Conservation (phyloP, 169 alveolate genomes). For the Sarcocystis neurona region DNA sequence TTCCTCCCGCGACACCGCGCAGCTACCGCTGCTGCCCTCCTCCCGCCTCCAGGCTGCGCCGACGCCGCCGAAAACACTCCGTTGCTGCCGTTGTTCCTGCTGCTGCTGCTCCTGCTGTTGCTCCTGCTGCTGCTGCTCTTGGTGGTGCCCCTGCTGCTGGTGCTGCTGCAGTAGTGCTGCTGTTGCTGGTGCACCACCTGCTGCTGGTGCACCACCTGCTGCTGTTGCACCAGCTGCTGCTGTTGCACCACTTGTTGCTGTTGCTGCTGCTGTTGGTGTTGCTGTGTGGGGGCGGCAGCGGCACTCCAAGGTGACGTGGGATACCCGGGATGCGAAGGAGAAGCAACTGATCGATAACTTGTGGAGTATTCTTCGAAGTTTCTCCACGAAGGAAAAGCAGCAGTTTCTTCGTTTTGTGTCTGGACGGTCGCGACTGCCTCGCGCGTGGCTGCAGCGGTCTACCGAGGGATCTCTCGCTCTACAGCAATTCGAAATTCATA, state of each 20-base stretch:
- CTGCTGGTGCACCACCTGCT: not conserved
- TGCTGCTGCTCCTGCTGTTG: not conserved
- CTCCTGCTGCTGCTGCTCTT: not conserved
- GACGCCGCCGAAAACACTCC: not conserved
- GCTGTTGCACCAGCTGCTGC: too few species aligned
- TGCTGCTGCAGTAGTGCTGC: not conserved
- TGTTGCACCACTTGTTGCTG: too few species aligned
- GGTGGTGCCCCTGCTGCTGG: not conserved
- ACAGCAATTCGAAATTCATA: constrained; percentile 81
- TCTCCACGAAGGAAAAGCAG: constrained; percentile 65
- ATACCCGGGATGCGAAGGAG: constrained; percentile 28
- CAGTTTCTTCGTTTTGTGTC: constrained; percentile 87
- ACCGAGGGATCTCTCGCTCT: constrained; percentile 32
- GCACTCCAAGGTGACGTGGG: constrained; percentile 51
- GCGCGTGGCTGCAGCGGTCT: constrained; percentile 52
- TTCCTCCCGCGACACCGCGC: too few species aligned
- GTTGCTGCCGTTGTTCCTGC: not conserved
- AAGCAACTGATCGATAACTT: constrained; percentile 28
- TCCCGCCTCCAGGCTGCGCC: too few species aligned
- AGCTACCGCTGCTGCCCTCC: too few species aligned
- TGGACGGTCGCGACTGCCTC: constrained; percentile 89
- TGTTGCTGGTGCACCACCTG: not conserved
- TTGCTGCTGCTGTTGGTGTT: too few species aligned
- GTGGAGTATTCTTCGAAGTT: constrained; percentile 43
- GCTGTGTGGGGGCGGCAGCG: constrained; percentile 36